phyloP scores from a whole-genome alignment of 2,329 filamentous ascomycete species.

The Daldinia sp. region DNA sequence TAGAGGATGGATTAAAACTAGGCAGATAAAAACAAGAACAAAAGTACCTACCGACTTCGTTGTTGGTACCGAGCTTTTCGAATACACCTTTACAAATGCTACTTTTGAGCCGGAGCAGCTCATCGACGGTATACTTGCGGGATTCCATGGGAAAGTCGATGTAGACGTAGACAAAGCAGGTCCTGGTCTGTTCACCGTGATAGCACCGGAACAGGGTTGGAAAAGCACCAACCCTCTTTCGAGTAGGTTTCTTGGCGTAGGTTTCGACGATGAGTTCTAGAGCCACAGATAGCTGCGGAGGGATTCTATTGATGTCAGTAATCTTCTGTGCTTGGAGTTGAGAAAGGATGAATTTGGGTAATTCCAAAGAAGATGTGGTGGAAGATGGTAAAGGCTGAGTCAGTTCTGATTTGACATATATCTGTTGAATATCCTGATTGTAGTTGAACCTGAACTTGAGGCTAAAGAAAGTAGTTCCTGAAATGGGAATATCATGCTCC shows the following conservation, averaged over 20 bases:
- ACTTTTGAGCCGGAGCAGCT: slow-evolving; percentile 55
- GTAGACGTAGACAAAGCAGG: slow-evolving; percentile 54
- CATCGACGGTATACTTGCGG: slow-evolving; percentile 53
- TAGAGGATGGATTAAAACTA: too few relatives aligned
- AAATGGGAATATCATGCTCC: neutral
- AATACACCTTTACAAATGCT: slow-evolving; percentile 18
- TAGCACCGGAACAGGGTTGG: slow-evolving; percentile 54
- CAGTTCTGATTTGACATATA: neutral
- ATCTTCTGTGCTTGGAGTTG: slow-evolving; percentile 53
- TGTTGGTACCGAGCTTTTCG: slow-evolving; percentile 43
- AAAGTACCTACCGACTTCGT: slow-evolving; percentile 52
- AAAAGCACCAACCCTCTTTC: slow-evolving; percentile 34
- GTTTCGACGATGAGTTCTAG: slow-evolving; percentile 42
- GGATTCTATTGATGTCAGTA: slow-evolving; percentile 46
- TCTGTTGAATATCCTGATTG: neutral
- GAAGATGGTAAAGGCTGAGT: neutral
- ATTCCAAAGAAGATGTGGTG: neutral
- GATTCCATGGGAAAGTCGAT: slow-evolving; percentile 53
- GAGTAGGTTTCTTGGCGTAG: slow-evolving; percentile 28
- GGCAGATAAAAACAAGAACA: neutral
- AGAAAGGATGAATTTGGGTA: slow-evolving; percentile 8
- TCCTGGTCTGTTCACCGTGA: slow-evolving; percentile 47
- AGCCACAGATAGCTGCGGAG: slow-evolving; percentile 44
- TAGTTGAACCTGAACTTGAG: neutral
- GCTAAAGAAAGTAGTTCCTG: neutral